Evolutionary conservation across 176 grass and related monocot species (phyloP), one percentile per base, ranked within the genome.

Genomic region (Luzula sylvatica): DNA sequence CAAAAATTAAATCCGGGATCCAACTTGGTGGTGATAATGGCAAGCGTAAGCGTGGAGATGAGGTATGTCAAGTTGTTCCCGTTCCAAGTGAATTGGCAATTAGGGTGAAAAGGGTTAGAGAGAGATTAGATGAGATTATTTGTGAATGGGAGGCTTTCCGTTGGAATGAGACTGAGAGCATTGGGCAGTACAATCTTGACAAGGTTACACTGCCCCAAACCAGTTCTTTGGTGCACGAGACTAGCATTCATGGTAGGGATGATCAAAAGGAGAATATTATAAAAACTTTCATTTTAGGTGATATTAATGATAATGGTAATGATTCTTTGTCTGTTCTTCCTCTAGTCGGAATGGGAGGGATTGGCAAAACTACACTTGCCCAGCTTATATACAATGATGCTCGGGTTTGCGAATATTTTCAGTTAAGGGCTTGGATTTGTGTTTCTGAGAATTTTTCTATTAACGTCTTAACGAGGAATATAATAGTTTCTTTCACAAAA

Each of bases 371-470:
- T 14, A 66, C 75, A 12, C 51, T 78, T 26, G 67, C 59, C 27
- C 67, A 72, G 69, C 59, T 78, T 66, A 66, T 72, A 4, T 66
- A 43, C 9, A 72, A 72, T 65, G 67, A 78, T 24, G 5, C 0
- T 14, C 65, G 75, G 52, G 47, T 60, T 7, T 14, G 2, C 1
- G 46, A 41, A n/a, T 7, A 38, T 42, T 66, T 66, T 24, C 58
- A 66, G 20, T 17, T 56, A 9, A 50, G 12, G 21, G 57, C 50
- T 53, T 78, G 75, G 75, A n/a, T 72, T 7, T 62, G 61, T 44
- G 58, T 78, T 8, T 71, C 58, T 23, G 52, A 66, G 30, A 42
- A 38, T 19, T 78, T 59, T 45, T 39, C 70, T 66, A 49, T 72
- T 16, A 45, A 27, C 29, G 51, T 3, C 14, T 20, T 72, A n/a